Evolutionary conservation across 192 early-diverging fungal genomes (phyloP).

Genomic region (Rhizophagus clarus): DNA sequence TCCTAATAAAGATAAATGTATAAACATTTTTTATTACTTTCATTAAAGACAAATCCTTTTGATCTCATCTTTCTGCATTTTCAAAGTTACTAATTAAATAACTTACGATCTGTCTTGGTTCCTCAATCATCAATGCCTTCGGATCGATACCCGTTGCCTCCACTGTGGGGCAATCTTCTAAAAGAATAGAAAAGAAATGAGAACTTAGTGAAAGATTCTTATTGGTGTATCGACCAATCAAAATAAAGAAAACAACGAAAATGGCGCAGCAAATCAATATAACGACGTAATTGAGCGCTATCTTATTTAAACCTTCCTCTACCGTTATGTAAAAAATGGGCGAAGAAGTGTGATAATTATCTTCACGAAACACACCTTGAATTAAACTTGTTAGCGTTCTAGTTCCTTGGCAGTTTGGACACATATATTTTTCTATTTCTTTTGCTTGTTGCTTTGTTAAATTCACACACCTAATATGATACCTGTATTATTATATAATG

Average conservation of each 20-base stretch:
- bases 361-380: conserved; percentile 6
- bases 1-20: neutral
- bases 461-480: conserved; percentile 8
- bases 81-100: neutral
- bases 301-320: neutral
- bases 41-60: neutral
- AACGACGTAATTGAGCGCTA: neutral
- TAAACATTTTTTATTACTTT: neutral
- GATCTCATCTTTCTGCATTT: neutral
- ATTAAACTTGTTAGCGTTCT: conserved; percentile 8
- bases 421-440: conserved; percentile 8
- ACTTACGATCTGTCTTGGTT: neutral
- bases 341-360: neutral
- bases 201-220: neutral
- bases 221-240: neutral
- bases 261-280: neutral
- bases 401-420: conserved; percentile 11
- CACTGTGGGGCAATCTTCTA: conserved; percentile 9
- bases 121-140: conserved; percentile 25
- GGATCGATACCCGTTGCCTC: conserved; percentile 37
- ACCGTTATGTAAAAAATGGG: neutral
- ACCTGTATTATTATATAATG: conserved; percentile 1
- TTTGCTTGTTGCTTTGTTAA: neutral
- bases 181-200: neutral
- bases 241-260: neutral